Evolutionary conservation across 2,329 filamentous ascomycete species (phyloP).

Genomic region (Penicillium sp.): DNA sequence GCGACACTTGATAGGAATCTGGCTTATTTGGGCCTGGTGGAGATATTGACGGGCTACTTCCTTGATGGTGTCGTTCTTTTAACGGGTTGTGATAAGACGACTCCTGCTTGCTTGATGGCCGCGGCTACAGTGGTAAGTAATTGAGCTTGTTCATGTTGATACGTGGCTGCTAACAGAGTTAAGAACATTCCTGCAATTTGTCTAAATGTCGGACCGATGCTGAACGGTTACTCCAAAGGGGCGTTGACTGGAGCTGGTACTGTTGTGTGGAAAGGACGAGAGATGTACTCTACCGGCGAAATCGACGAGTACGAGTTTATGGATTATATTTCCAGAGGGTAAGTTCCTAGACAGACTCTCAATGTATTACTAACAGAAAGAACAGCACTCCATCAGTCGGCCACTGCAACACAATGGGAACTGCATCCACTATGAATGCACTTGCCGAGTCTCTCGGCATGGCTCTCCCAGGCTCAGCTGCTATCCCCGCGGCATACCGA

Average conservation of each 20-base stretch:
- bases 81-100: constrained; percentile 52
- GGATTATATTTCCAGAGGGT: constrained; percentile 45
- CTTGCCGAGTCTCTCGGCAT: constrained; percentile 51
- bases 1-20: constrained; percentile 49
- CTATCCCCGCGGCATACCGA: constrained; percentile 50
- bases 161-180: constrained; percentile 3
- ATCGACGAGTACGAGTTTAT: constrained; percentile 44
- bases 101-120: constrained; percentile 50
- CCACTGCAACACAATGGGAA: constrained; percentile 53
- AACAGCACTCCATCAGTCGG: constrained; percentile 44
- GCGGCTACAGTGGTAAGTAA: constrained; percentile 45
- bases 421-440: constrained; percentile 51
- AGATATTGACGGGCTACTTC: constrained; percentile 47
- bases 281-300: constrained; percentile 46
- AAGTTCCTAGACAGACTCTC: constrained; percentile 9
- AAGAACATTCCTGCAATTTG: constrained; percentile 50
- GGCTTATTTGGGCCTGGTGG: constrained; percentile 46
- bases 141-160: not conserved
- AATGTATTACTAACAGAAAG: not conserved
- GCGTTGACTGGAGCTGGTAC: constrained; percentile 44
- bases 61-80: constrained; percentile 50
- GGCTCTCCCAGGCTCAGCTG: constrained; percentile 49
- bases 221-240: constrained; percentile 46
- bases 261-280: constrained; percentile 48
- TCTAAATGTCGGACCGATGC: constrained; percentile 51